These are phyloP conservation scores for Immersiella caudata DNA, from an alignment of 495 filamentous ascomycete species.

Conservation along the genomic window DNA sequence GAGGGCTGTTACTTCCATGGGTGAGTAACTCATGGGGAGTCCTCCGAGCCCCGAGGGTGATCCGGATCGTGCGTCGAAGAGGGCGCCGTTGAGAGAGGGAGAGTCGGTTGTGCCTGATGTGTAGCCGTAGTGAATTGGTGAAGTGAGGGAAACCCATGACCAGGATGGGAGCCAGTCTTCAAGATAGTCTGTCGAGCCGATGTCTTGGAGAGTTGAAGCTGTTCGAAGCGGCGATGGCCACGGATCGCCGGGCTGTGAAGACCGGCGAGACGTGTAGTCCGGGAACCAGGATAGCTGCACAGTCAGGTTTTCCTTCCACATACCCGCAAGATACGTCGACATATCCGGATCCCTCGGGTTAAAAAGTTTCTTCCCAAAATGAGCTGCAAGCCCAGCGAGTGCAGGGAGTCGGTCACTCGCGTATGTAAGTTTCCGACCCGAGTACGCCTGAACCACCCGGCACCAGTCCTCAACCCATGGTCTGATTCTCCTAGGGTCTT, in stretches of 20 bases:
- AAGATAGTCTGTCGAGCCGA: neutral
- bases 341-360: slow-evolving; percentile 4
- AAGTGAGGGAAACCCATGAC: slow-evolving; percentile 6
- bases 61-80: neutral
- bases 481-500: slow-evolving; percentile 4
- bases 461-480: slow-evolving; percentile 6
- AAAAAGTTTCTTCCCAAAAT: neutral
- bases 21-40: neutral
- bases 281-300: slow-evolving; percentile 13
- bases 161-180: slow-evolving; percentile 12
- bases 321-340: slow-evolving; percentile 1
- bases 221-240: slow-evolving; percentile 9
- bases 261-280: neutral
- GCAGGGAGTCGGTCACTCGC: slow-evolving; percentile 4
- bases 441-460: neutral
- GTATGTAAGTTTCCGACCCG: neutral
- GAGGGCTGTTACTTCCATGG: slow-evolving; percentile 5
- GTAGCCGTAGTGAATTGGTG: neutral
- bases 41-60: too few species aligned
- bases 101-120: neutral
- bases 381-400: neutral
- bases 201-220: neutral
- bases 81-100: neutral
- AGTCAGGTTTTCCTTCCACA: slow-evolving; percentile 1
- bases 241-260: neutral